Conservation (phyloP, 306 rosid species). For the Corylus avellana region DNA sequence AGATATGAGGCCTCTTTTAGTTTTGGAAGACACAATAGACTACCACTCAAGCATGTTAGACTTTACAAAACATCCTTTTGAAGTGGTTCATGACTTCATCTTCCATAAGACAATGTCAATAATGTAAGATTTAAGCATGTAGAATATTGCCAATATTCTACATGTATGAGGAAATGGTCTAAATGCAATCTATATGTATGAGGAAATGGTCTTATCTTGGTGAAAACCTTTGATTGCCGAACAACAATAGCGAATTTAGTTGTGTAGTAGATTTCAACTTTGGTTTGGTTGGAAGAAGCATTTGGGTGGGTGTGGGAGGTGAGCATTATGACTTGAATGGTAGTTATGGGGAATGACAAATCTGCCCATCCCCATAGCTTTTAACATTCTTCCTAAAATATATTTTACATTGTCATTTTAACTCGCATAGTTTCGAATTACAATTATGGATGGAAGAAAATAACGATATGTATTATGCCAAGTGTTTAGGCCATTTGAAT, state of each 20-base stretch:
- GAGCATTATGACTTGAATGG: not conserved
- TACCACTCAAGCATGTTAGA: slow-evolving; percentile 60
- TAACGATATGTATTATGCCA: too few relatives aligned
- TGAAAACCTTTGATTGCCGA: slow-evolving; percentile 1
- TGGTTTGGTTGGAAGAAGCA: not conserved
- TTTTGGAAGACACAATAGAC: slow-evolving; percentile 69
- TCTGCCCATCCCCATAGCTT: too few relatives aligned
- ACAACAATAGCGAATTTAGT: not conserved
- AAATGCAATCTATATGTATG: slow-evolving; percentile 63
- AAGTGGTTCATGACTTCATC: slow-evolving; percentile 79
- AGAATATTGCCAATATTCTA: too few relatives aligned
- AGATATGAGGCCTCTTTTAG: slow-evolving; percentile 74
- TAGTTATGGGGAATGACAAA: too few relatives aligned
- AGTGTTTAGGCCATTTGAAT: too few relatives aligned
- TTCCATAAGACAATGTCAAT: slow-evolving; percentile 91
- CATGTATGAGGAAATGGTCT: too few relatives aligned
- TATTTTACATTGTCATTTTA: too few relatives aligned
- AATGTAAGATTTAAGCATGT: too few relatives aligned
- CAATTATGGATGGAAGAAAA: too few relatives aligned
- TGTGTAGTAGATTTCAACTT: too few relatives aligned
- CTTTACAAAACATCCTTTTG: slow-evolving; percentile 58
- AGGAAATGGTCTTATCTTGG: slow-evolving; percentile 60
- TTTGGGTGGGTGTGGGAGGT: not conserved
- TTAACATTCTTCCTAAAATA: too few relatives aligned
- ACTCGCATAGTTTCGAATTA: too few relatives aligned